Percentiles rank a stretch among this genome's conserved stretches.
Evolutionary conservation across 805 yeast species (phyloP).

Genomic region (Candida sithepensis): DNA sequence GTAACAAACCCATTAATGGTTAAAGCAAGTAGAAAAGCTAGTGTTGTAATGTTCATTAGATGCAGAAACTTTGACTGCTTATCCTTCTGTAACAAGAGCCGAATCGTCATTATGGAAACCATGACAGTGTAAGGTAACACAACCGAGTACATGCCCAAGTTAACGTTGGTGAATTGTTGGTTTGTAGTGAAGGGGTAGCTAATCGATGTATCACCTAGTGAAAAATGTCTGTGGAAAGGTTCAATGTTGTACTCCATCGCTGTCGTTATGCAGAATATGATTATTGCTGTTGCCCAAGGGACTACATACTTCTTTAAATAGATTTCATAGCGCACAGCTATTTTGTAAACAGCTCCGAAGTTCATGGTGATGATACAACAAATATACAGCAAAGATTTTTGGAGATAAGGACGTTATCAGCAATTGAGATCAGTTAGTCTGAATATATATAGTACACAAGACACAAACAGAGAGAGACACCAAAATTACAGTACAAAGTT

Average conservation of each 20-base stretch:
- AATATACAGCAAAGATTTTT: too few relatives aligned
- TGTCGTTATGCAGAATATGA: not conserved
- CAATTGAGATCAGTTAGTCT: too few relatives aligned
- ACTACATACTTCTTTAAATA: not conserved
- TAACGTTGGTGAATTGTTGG: conserved; percentile 33
- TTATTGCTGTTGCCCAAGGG: not conserved
- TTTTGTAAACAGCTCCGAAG: not conserved
- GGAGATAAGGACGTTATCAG: too few relatives aligned
- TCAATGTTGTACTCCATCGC: conserved; percentile 24
- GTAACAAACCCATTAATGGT: conserved; percentile 54
- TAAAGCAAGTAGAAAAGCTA: conserved; percentile 38
- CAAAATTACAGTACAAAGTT: too few relatives aligned
- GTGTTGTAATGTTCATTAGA: conserved; percentile 35
- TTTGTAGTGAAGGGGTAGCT: conserved; percentile 44
- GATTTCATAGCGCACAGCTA: not conserved
- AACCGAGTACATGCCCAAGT: conserved; percentile 32
- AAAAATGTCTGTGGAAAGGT: conserved; percentile 47
- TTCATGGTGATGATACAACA: too few relatives aligned
- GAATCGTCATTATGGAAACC: conserved; percentile 21
- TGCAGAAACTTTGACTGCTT: conserved; percentile 28
- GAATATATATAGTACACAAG: too few relatives aligned
- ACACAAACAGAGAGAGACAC: too few relatives aligned
- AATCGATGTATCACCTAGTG: conserved; percentile 38
- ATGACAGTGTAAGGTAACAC: conserved; percentile 34
- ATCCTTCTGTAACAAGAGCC: conserved; percentile 6